These are phyloP conservation scores for Candida corydali DNA, from an alignment of 805 yeast genomes.

Conservation along the genomic window DNA sequence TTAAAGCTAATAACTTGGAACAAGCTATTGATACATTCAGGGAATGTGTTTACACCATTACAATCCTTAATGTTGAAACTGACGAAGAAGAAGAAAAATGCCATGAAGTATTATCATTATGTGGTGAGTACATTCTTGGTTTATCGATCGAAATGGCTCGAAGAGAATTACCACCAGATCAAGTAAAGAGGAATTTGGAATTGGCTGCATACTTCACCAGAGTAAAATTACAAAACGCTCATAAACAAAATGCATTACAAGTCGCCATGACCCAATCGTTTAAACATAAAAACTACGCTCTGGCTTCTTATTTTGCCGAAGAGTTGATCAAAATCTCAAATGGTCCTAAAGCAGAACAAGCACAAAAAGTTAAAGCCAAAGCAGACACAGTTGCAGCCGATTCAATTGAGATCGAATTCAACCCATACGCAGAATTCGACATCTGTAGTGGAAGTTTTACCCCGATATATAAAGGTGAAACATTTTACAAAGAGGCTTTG, in stretches of 20 bases:
- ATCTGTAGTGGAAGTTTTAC: slow-evolving; percentile 84
- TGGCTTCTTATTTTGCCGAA: slow-evolving; percentile 85
- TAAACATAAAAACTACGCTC: slow-evolving; percentile 80
- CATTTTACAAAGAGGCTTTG: slow-evolving; percentile 69
- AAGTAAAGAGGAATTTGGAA: slow-evolving; percentile 83
- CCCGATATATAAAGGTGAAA: slow-evolving; percentile 80
- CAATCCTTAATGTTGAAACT: slow-evolving; percentile 65
- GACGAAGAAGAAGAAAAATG: slow-evolving; percentile 78
- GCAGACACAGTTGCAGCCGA: slow-evolving; percentile 81
- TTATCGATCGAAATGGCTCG: slow-evolving; percentile 87
- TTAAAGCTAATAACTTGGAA: slow-evolving; percentile 79
- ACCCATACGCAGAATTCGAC: slow-evolving; percentile 86
- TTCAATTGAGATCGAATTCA: slow-evolving; percentile 86
- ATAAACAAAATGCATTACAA: slow-evolving; percentile 81
- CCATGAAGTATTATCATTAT: slow-evolving; percentile 60
- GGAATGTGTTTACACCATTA: slow-evolving; percentile 68
- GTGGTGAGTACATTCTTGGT: slow-evolving; percentile 90
- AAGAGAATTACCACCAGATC: slow-evolving; percentile 68
- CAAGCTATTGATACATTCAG: slow-evolving; percentile 80
- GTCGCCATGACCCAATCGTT: slow-evolving; percentile 94
- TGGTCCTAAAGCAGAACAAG: slow-evolving; percentile 87
- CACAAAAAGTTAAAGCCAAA: slow-evolving; percentile 72
- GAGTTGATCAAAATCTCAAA: slow-evolving; percentile 69
- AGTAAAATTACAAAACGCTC: slow-evolving; percentile 76
- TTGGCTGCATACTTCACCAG: slow-evolving; percentile 94